Base-by-base conservation (phyloP, 2,329 filamentous ascomycete genomes). In the Cucurbitaria berberidis region DNA sequence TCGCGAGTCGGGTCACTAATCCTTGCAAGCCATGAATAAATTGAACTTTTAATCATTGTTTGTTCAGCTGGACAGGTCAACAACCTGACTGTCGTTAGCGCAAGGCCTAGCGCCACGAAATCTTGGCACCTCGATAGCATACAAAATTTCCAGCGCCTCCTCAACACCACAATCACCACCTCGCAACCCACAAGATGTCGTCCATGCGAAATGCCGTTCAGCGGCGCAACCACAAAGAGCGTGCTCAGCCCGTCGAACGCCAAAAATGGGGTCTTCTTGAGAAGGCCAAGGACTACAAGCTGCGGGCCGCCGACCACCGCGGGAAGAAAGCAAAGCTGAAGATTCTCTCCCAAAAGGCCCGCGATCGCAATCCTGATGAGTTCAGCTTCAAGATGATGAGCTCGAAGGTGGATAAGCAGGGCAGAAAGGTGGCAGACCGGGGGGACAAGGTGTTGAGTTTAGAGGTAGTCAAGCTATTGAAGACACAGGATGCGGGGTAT, bases 211-310 rank as follows among this genome's bases (percentile, higher is more conserved):
- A 75, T 66, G 70, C 72, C 62, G 72, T 76, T 56, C 86, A 91
- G 66, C 86, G 91, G 77, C 91, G 91, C 70, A 89, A 91, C 64
- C 93, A 98, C 77, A 86, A 88, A 66, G 95, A 98, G 82, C 89
- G 95, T 67, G 90, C 90, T 30, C 95, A 98, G 76, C 90, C 93
- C 35, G 77, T 86, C 59, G 90, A 93, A 72, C 90, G 95, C 47
- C 81, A 88, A 62, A 91, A 91, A 80, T 91, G 92, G 78, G 95
- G 95, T 60, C 84, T 98, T 19, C 87, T 98, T 57, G 95, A 98
- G 76, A 98, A 99, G 80, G 90, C 95, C 83, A 97, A 97, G 79
- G 86, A 88, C 76, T 88, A 88, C 77, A 82, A 83, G 55, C 82
- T 87, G 51, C 84, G 86, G 47, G 86, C 86, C 16, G 79, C 80